Evolutionary conservation across 768 basidiomycete genomes (phyloP), one percentile per base, ranked within the genome.

Genomic region (Sistotremastrum suecicum): DNA sequence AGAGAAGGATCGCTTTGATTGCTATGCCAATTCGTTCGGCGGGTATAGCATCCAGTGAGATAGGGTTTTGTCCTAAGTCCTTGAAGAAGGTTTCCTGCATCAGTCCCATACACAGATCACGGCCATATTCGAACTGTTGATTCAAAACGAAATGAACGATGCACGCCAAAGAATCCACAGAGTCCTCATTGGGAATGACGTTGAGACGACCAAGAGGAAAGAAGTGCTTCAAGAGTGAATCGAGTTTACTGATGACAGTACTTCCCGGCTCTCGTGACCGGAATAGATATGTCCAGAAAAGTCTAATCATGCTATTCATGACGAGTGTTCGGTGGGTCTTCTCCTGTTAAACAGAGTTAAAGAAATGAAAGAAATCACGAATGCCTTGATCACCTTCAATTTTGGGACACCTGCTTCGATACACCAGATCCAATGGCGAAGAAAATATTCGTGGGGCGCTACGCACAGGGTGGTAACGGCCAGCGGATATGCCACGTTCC

Each of bases 201-300:
- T 63, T 61, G 3, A 74, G 60, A 29, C 83, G 74, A 46, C 78
- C 78, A 3, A 76, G 56, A 4, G 91, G 88, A 58, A 91, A 88
- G 60, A 92, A 81, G 43, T 78, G 68, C 53, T 79, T 86, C 42
- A 86, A 56, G 36, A 92, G 55, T 0, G 62, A 64, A 50, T 95
- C 90, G 37, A 97, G 62, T 56, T 82, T 88, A 31, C 76, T 64
- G n/a, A 78, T 76, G n/a, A 78, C 79, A 3, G 84, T 81, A 0
- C 90, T 84, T 2, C 76, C 66, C 4, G 83, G 72, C 60, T 97
- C 92, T 51, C 83, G 79, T 56, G 89, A 92, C 10, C 92, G 81
- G 57, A 88, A 92, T n/a, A 95, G 68, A 60, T 95, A 97, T 2
- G 90, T 87, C 92, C 91, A 97, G 34, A 91, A 64, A 37, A 95